These are phyloP conservation scores for Uronychia binucleata DNA, from an alignment of 73 alveolate genomes.

Conservation along the genomic window DNA sequence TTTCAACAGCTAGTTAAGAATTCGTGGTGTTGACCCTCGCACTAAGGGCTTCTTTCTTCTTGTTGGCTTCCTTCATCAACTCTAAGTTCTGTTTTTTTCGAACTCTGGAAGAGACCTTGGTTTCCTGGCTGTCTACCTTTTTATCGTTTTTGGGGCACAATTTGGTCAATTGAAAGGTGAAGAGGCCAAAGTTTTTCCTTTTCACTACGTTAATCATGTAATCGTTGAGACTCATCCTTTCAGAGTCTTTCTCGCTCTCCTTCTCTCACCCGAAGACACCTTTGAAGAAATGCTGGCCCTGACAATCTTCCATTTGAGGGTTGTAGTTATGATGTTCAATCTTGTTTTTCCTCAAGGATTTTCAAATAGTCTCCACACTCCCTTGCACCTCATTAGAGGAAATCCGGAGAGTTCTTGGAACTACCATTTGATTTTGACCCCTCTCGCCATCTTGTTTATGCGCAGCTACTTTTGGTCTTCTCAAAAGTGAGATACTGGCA, in stretches of 20 bases:
- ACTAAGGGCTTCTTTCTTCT: not conserved
- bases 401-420: not conserved
- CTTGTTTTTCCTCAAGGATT: not conserved
- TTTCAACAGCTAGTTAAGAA: not conserved
- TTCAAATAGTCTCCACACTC: not conserved
- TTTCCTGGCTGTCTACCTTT: not conserved
- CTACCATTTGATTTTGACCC: too few relatives aligned
- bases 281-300: not conserved
- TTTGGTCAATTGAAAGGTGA: not conserved
- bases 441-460: too few relatives aligned
- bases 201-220: not conserved
- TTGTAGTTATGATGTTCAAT: not conserved
- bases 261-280: not conserved
- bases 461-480: too few relatives aligned
- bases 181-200: not conserved
- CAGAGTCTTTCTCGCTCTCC: not conserved
- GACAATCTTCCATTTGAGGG: not conserved
- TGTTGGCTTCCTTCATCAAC: not conserved
- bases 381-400: not conserved
- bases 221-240: not conserved
- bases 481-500: not conserved
- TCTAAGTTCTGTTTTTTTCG: too few relatives aligned
- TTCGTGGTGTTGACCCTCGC: not conserved
- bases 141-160: not conserved
- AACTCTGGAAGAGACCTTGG: too few relatives aligned